Base-by-base conservation (phyloP, 768 basidiomycete genomes). In the Agrocybe chaxingu region DNA sequence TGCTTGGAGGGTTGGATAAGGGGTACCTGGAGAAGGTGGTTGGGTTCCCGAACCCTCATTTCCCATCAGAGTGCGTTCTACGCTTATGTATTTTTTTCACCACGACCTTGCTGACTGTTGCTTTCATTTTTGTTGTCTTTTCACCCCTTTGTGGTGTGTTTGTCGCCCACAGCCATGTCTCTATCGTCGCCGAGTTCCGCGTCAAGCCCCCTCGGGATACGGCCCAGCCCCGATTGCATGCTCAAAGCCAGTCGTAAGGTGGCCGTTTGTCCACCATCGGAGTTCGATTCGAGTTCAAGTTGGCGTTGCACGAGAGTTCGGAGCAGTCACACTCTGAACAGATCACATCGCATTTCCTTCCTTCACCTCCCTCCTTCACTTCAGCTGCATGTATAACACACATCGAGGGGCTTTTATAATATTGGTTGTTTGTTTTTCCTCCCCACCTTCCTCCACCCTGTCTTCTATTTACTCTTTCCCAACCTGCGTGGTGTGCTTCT, bases 11-110 rank as follows among this genome's bases (percentile, higher is more conserved):
- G 66, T 85, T 98, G 51, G 94, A 98, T 64, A 77, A 75, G 59
- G 64, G 64, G 19, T 99, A 99, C 73, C 65, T 98, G 64, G 84
- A 87, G 56, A 92, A 92, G 72, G 83, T 83, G 12, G 96, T 98
- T 40, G 97, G 97, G 34, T 98, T 98, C 78, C 97, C 97, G 29
- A 95, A 98, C 67, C 82, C 85, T 1, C 92, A 98, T 50, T 97
- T 94, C 78, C 93, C 96, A 18, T 95, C 93, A 52, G 95, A 98
- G 94, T 98, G 69, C 64, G 92, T 85, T 11, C 54, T 24, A 42
- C 35, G 49, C 45, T 50, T 37, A 13, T 46, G 3, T 16, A 16
- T 16, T 16, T 30, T 33, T 32, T n/a, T 39, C 19, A 36, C 24
- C 24, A 24, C 5, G 24, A 24, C 24, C 24, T 24, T 24, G 24